These are phyloP conservation scores for Plasmopara viticola DNA, from an alignment of 352 stramenopile genomes.

Conservation along the genomic window DNA sequence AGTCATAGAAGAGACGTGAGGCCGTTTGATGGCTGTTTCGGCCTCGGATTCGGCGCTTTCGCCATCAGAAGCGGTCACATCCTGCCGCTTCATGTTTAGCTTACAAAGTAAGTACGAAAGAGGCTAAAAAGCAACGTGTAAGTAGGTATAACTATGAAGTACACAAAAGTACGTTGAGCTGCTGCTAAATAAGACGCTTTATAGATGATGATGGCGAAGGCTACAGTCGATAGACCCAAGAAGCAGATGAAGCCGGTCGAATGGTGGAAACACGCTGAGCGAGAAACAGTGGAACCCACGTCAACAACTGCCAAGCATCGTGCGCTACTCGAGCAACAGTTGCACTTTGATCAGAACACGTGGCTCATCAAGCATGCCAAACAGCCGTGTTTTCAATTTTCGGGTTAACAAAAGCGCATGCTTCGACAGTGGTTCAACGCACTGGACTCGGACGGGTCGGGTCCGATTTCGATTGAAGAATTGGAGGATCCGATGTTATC, in stretches of 20 bases:
- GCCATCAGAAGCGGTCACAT: conserved; percentile 11
- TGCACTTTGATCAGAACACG: conserved; percentile 53
- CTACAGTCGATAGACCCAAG: conserved; percentile 1
- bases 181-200: too few species aligned
- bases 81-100: conserved; percentile 14
- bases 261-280: conserved; percentile 31
- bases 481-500: conserved; percentile 56
- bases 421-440: conserved; percentile 72
- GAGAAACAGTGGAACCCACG: conserved; percentile 12
- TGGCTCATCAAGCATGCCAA: conserved; percentile 70
- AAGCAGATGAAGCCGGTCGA: conserved; percentile 37
- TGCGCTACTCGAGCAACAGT: conserved; percentile 41
- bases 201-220: conserved; percentile 34
- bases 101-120: neutral
- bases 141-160: conserved; percentile 5
- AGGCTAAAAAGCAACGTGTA: neutral
- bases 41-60: conserved; percentile 1
- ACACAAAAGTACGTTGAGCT: too few species aligned
- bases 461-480: conserved; percentile 34
- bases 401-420: conserved; percentile 65
- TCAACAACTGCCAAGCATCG: conserved; percentile 21
- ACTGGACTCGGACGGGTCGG: conserved; percentile 55
- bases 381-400: conserved; percentile 56
- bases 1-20: conserved; percentile 9
- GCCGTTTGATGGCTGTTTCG: conserved; percentile 10